Conservation (phyloP, 2,329 filamentous ascomycete genomes). For the Talaromyces sp. region DNA sequence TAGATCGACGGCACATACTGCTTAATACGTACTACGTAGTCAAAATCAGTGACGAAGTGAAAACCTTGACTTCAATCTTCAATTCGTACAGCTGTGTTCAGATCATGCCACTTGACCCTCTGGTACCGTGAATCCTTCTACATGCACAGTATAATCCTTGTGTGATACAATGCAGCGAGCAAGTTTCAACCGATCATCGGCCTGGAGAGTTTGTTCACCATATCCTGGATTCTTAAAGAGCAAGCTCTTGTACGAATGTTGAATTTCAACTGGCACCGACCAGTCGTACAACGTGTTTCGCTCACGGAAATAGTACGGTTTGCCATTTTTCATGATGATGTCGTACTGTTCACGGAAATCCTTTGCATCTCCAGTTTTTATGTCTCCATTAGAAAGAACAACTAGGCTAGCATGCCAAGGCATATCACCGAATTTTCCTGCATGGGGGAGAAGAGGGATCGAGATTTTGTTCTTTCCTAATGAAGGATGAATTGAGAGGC, state of each 20-base stretch:
- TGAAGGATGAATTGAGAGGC: constrained; percentile 55
- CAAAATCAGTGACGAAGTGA: neutral
- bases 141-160: constrained; percentile 7
- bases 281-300: constrained; percentile 7
- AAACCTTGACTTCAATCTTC: neutral
- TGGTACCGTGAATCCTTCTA: constrained; percentile 6
- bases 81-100: neutral
- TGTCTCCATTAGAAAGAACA: constrained; percentile 1
- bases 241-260: constrained; percentile 10
- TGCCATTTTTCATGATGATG: constrained; percentile 7
- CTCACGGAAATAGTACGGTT: constrained; percentile 12
- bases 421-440: constrained; percentile 45
- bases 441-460: constrained; percentile 48
- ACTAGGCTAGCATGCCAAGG: constrained; percentile 51
- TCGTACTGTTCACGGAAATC: constrained; percentile 9
- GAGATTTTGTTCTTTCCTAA: constrained; percentile 50
- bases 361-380: neutral
- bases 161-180: constrained; percentile 7
- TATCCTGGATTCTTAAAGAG: constrained; percentile 9
- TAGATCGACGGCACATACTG: neutral
- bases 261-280: constrained; percentile 13
- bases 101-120: constrained; percentile 8
- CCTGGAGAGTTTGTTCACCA: neutral
- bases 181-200: constrained; percentile 8
- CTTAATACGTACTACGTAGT: neutral